Evolutionary conservation across 78 protist genomes (phyloP).

Genomic region (Acrasis kona): DNA sequence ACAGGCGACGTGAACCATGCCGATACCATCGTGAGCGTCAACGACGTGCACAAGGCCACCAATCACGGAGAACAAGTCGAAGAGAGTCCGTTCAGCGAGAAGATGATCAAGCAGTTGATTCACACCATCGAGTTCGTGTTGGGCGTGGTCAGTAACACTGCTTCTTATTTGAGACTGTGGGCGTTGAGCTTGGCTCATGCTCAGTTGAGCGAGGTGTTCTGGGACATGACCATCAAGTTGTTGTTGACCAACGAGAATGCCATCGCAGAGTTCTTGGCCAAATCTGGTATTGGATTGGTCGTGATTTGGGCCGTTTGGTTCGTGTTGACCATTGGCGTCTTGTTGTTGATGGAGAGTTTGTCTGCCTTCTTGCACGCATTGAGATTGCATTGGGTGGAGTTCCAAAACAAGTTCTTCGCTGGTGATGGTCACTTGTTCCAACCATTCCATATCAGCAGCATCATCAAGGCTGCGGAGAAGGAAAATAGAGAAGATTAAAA

Average conservation of each 20-base stretch:
- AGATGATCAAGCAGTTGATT: slow-evolving; percentile 76
- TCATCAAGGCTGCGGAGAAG: too few relatives aligned
- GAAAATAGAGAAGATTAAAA: too few relatives aligned
- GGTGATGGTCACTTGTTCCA: slow-evolving; percentile 63
- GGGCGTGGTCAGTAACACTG: slow-evolving; percentile 98
- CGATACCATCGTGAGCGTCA: too few relatives aligned
- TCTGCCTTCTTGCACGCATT: slow-evolving; percentile 99
- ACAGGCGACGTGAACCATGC: background rate
- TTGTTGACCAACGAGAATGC: background rate
- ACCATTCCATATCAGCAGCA: too few relatives aligned
- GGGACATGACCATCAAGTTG: slow-evolving; percentile 29
- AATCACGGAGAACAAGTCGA: slow-evolving; percentile 12
- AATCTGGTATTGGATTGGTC: slow-evolving; percentile 20
- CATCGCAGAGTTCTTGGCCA: background rate
- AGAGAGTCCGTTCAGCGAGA: slow-evolving; percentile 64
- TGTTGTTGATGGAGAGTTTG: slow-evolving; percentile 94
- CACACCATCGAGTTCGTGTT: slow-evolving; percentile 98
- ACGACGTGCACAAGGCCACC: background rate
- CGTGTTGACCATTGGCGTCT: slow-evolving; percentile 81
- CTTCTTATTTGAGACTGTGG: slow-evolving; percentile 99
- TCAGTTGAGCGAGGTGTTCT: slow-evolving; percentile 71
- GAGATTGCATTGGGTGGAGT: slow-evolving; percentile 99
- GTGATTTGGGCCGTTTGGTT: slow-evolving; percentile 82
- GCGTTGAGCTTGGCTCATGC: slow-evolving; percentile 99
- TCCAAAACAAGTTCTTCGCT: slow-evolving; percentile 87